phyloP scores from a whole-genome alignment of 768 basidiomycete genomes.

The Boletus edulis region DNA sequence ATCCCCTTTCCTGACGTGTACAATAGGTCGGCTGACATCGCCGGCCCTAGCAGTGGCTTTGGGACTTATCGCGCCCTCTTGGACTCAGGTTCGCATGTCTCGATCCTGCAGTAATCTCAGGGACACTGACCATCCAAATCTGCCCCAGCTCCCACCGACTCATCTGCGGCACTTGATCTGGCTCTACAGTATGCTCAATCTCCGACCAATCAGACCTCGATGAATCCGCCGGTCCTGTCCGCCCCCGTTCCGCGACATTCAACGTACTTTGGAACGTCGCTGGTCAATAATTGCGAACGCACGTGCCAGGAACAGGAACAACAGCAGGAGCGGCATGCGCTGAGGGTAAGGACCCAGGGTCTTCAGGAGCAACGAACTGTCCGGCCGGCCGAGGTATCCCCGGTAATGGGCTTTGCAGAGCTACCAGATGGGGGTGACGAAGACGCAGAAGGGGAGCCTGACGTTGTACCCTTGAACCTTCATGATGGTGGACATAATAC shows the following conservation, averaged over 20 bases:
- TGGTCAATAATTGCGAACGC: slow-evolving; percentile 33
- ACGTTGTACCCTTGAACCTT: slow-evolving; percentile 28
- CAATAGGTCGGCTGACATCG: slow-evolving; percentile 20
- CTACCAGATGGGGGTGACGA: slow-evolving; percentile 31
- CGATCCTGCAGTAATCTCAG: background rate
- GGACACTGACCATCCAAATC: background rate
- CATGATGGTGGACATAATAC: slow-evolving; percentile 30
- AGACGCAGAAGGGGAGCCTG: slow-evolving; percentile 36
- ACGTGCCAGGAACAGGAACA: slow-evolving; percentile 40
- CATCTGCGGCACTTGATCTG: slow-evolving; percentile 22
- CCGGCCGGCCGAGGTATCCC: slow-evolving; percentile 33
- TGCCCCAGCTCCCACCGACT: slow-evolving; percentile 20
- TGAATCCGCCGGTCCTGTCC: slow-evolving; percentile 25
- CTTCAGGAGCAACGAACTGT: slow-evolving; percentile 32
- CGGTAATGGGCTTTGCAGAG: slow-evolving; percentile 29
- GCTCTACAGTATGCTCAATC: slow-evolving; percentile 23
- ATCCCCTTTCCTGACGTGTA: slow-evolving; percentile 27
- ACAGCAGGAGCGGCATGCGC: slow-evolving; percentile 28
- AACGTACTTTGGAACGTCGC: slow-evolving; percentile 29
- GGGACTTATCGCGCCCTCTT: slow-evolving; percentile 20
- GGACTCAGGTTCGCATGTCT: slow-evolving; percentile 29
- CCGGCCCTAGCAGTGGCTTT: slow-evolving; percentile 23
- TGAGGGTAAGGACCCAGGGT: slow-evolving; percentile 32
- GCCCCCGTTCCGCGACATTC: slow-evolving; percentile 35
- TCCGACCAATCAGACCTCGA: slow-evolving; percentile 16